phyloP scores from a whole-genome alignment of 768 basidiomycete species.

The Mrakia gelida region DNA sequence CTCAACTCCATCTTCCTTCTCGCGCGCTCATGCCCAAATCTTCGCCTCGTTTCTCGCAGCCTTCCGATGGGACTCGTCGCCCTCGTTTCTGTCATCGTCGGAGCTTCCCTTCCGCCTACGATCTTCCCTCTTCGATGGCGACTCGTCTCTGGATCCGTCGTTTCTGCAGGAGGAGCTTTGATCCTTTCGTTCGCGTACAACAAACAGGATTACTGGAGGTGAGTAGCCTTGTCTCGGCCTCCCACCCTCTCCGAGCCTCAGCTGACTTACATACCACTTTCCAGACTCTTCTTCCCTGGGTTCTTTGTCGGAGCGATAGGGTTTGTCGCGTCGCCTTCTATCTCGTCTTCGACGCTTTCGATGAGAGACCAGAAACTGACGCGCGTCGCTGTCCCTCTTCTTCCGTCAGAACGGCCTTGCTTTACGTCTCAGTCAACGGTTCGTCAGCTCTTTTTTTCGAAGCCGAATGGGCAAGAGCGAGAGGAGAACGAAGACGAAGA shows the following conservation, averaged over 20 bases:
- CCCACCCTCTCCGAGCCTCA: too few species aligned
- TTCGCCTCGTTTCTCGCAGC: background rate
- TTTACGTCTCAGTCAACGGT: background rate
- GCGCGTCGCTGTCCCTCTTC: background rate
- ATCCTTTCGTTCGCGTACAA: slow-evolving; percentile 13
- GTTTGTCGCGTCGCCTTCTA: background rate
- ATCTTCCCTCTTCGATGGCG: slow-evolving; percentile 12
- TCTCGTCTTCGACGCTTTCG: background rate
- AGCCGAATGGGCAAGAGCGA: too few species aligned
- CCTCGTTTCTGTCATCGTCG: background rate
- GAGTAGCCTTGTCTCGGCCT: background rate
- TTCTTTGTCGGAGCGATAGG: background rate
- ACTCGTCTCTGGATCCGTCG: background rate
- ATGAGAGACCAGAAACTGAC: background rate
- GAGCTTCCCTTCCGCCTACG: background rate
- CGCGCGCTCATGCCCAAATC: background rate
- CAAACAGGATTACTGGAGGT: slow-evolving; percentile 8
- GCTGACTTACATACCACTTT: too few species aligned
- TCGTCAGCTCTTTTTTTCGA: too few species aligned
- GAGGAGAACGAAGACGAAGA: too few species aligned
- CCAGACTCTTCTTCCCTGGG: too few species aligned
- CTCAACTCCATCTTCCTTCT: background rate
- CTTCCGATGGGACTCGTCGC: slow-evolving; percentile 11
- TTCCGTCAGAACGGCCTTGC: background rate
- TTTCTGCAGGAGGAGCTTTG: background rate